Conservation (phyloP, 2,329 filamentous ascomycete genomes). For the Aspergillus fructus region DNA sequence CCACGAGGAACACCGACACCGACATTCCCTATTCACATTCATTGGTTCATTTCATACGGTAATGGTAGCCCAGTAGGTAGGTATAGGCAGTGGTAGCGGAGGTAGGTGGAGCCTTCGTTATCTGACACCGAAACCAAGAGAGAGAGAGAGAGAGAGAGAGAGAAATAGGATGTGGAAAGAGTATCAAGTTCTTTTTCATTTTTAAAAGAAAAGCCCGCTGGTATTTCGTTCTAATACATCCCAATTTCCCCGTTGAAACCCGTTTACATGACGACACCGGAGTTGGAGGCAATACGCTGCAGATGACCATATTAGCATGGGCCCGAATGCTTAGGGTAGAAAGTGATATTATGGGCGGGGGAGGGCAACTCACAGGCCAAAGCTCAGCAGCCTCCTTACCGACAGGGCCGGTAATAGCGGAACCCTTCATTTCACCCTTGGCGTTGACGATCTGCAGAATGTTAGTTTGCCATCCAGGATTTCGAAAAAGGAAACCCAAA, state of each 20-base stretch:
- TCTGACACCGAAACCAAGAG: neutral
- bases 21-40: too few species aligned
- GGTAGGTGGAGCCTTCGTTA: too few species aligned
- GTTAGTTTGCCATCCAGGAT: neutral
- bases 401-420: slow-evolving; percentile 97
- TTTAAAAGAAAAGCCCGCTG: slow-evolving; percentile 11
- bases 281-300: slow-evolving; percentile 99
- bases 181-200: slow-evolving; percentile 9
- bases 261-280: slow-evolving; percentile 98
- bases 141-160: neutral
- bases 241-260: slow-evolving; percentile 17
- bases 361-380: slow-evolving; percentile 75
- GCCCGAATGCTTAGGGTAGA: too few species aligned
- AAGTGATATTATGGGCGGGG: neutral
- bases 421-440: slow-evolving; percentile 99
- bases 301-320: slow-evolving; percentile 32
- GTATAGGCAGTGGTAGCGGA: too few species aligned
- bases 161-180: neutral
- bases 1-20: too few species aligned
- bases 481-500: neutral
- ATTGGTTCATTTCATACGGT: too few species aligned
- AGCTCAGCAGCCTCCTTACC: slow-evolving; percentile 99
- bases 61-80: too few species aligned
- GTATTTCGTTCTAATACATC: slow-evolving; percentile 18
- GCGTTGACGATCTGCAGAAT: slow-evolving; percentile 92